Evolutionary conservation across 2,329 filamentous ascomycete species (phyloP).

Genomic region (Colletotrichum sp.): DNA sequence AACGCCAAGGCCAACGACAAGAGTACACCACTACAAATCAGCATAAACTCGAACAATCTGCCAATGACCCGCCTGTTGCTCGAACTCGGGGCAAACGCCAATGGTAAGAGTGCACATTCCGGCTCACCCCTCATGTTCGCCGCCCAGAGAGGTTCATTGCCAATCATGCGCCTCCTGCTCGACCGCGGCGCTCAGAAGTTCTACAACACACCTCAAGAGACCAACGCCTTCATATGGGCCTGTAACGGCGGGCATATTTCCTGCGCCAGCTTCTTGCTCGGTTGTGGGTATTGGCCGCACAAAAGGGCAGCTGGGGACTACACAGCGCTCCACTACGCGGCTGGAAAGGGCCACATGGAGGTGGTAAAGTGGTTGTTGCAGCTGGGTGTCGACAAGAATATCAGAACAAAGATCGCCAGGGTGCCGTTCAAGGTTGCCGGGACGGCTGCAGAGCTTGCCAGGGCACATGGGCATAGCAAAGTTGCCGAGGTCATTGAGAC

Average conservation of each 20-base stretch:
- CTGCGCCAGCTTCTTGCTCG: neutral
- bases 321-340: conserved; percentile 12
- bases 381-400: conserved; percentile 3
- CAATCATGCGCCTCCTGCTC: neutral
- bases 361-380: conserved; percentile 12
- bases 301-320: neutral
- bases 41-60: neutral
- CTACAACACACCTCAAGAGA: neutral
- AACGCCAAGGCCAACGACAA: neutral
- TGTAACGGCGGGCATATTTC: neutral
- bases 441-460: conserved; percentile 8
- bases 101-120: neutral
- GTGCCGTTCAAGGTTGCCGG: neutral
- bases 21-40: neutral
- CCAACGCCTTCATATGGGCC: neutral
- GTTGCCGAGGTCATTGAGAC: neutral
- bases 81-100: neutral
- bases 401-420: neutral
- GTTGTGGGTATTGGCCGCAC: neutral
- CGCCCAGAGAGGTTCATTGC: neutral
- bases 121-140: neutral
- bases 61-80: neutral
- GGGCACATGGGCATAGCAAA: neutral
- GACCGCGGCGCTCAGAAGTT: neutral
- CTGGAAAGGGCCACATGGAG: neutral